Evolutionary conservation across 495 filamentous ascomycete genomes (phyloP), one percentile per base, ranked within the genome.

Genomic region (Letharia lupina): DNA sequence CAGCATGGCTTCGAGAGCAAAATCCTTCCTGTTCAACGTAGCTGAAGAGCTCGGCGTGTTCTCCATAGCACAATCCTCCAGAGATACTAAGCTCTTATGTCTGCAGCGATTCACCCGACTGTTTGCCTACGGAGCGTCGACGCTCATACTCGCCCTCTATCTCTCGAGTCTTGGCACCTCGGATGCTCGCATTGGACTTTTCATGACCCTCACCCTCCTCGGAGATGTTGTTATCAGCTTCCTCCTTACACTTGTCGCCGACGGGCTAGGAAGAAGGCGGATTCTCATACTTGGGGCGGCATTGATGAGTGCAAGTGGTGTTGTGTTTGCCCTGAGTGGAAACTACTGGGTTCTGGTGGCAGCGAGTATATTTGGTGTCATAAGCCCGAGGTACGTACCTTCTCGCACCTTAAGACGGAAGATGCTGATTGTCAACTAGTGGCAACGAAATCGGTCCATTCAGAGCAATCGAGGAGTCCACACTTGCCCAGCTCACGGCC

Each of bases 151-250:
- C 20, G 91, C 86, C 12, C 82, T 83, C 6, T 87, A 89, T 71
- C 81, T 95, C 57, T 83, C 83, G 1, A 82, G 83, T 8, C 75
- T 94, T 31, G 79, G 78, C 15, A 83, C 87, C 68, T 81, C 88
- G 1, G 85, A 90, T 70, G 79, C 84, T n/a, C 79, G 79, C n/a
- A 92, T 89, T 54, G 91, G 91, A 20, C 79, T 92, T 7, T 94
- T 96, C 74, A 96, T 96, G 90, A 91, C 89, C 6, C 75, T 93
- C 59, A 96, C 91, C 0, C 76, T 95, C 62, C 76, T 89, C 23
- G 91, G 91, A 39, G 91, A 96, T 77, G 87, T 90, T 3, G 68
- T 86, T 37, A 87, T 95, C 65, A 91, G 89, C 61, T 85, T 91
- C 28, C 70, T 88, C 35, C 80, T 96, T 35, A 91, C 91, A 0